Evolutionary conservation across 2,329 filamentous ascomycete genomes (phyloP).

Genomic region (Pseudopithomyces maydicus): DNA sequence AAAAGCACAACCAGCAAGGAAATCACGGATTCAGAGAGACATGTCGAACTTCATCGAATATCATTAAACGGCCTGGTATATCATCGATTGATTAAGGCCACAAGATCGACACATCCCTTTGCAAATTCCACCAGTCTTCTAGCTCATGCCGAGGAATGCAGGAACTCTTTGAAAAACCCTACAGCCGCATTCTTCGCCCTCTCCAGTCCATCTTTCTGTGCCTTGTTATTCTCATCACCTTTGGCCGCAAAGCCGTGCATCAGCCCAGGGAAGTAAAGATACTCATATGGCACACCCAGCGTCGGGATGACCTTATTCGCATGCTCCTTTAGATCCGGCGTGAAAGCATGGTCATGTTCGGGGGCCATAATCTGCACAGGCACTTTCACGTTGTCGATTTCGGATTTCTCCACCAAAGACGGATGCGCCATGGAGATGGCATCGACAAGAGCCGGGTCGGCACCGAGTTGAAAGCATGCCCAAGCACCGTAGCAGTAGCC

Average conservation of each 20-base stretch:
- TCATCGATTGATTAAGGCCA: too few species aligned
- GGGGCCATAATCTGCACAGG: conserved; percentile 38
- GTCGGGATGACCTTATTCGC: conserved; percentile 33
- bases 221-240: conserved; percentile 29
- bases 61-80: too few species aligned
- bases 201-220: conserved; percentile 39
- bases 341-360: conserved; percentile 33
- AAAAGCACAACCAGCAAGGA: too few species aligned
- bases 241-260: conserved; percentile 39
- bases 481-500: conserved; percentile 57
- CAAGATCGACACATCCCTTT: too few species aligned
- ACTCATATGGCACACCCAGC: conserved; percentile 38
- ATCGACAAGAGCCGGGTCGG: conserved; percentile 37
- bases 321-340: conserved; percentile 37
- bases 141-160: conserved; percentile 23
- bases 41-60: too few species aligned
- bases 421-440: conserved; percentile 38
- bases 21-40: too few species aligned
- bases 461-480: conserved; percentile 39
- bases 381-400: conserved; percentile 37
- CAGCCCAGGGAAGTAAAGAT: conserved; percentile 39
- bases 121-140: too few species aligned
- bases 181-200: conserved; percentile 40
- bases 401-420: conserved; percentile 32
- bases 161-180: conserved; percentile 37